Conservation (phyloP, 306 rosid species). For the Prunus mira region DNA sequence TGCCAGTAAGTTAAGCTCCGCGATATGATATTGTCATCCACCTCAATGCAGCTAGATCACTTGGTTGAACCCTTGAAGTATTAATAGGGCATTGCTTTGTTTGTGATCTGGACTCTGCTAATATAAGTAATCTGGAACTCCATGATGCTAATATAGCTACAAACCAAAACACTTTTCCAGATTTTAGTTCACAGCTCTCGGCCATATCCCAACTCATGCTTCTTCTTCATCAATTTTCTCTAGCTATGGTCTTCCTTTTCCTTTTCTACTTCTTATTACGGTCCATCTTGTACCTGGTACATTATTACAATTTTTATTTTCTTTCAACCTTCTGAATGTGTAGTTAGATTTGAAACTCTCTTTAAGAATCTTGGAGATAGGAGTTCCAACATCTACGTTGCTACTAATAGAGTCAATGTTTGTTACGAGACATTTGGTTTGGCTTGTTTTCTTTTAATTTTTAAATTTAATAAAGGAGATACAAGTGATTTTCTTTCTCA, state of each 20-base stretch:
- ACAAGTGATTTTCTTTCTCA: background rate
- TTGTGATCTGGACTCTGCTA: background rate
- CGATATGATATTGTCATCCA: background rate
- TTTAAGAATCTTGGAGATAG: background rate
- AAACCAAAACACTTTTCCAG: slow-evolving; percentile 1
- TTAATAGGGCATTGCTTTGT: background rate
- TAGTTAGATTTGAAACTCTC: background rate
- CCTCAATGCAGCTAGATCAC: background rate
- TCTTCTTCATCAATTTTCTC: background rate
- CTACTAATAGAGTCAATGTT: background rate
- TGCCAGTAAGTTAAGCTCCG: background rate
- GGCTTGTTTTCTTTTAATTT: background rate
- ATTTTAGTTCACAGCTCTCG: slow-evolving; percentile 1
- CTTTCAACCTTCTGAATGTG: background rate
- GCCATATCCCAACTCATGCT: background rate
- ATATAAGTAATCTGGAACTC: background rate
- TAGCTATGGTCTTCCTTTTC: background rate
- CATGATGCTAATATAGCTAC: background rate
- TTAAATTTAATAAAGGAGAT: background rate
- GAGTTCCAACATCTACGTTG: background rate
- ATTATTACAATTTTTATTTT: background rate
- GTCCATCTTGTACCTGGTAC: background rate
- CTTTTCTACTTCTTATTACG: background rate
- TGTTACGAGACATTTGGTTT: background rate
- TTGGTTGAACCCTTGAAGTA: background rate